Base-by-base conservation (phyloP, 306 rosid species). In the Pyrus bretschneideri region DNA sequence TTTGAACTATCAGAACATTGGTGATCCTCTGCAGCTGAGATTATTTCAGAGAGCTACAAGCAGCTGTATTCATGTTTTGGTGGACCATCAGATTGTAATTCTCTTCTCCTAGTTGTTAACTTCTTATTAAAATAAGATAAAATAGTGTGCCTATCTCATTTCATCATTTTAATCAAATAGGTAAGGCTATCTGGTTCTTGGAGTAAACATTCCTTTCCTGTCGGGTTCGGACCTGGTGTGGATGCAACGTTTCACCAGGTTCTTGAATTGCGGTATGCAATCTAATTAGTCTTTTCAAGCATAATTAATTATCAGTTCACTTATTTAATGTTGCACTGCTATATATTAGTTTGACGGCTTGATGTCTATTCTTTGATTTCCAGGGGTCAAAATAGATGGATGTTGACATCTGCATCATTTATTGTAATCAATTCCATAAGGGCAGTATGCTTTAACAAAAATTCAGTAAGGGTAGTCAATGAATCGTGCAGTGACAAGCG, bases 151-250 rank as follows among this genome's bases (percentile, higher is more conserved):
- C 71, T 22, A 27, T 31, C 85, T 76, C 68, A 66, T 78, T 83
- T 81, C 67, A 22, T 64, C 33, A 54, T 55, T 73, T 76, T 31
- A 31, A 71, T 80, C 71, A 72, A 38, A 81, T 72, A 94, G 98
- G 96, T 86, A 80, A 90, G 58, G 76, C 76, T 94, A 77, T 85
- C 72, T 81, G 88, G 93, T 80, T 85, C 85, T 42, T 72, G 60
- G 73, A 77, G 79, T 30, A 81, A 84, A 60, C 66, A 46, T 77
- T 80, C 80, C 59, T 83, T 87, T 52, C 98, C 98, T 55, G 84
- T 82, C 61, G 98, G 98, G 52, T 88, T 94, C 45, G 93, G 96
- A 84, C 88, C 86, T 84, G 97, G 95, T 70, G 89, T 87, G 64
- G 82, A 75, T 77, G 97, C 96, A 71, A 83, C 86, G 9, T 92